Base-by-base conservation (phyloP, 2,329 filamentous ascomycete genomes). In the Ceratocystis colombiana region DNA sequence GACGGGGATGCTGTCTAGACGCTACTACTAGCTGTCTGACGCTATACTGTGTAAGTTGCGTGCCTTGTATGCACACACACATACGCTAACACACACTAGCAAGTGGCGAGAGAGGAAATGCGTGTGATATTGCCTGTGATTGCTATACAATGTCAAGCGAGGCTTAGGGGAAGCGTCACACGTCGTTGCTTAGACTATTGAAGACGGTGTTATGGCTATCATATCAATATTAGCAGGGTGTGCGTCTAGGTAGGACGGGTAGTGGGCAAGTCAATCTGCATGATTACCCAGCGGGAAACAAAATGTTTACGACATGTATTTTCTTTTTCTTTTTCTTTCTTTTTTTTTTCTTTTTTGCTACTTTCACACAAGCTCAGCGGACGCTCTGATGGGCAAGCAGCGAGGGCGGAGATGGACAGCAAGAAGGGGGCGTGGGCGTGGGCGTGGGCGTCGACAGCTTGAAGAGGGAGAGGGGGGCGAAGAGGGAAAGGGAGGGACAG, bases 121-220 rank as follows among this genome's bases (percentile, higher is more conserved):
- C 53, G 53, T 57, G 53, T 33, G 53, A 30, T 57, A 28, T 57
- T 57, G 53, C 53, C 22, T 57, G 53, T 30, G 53, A 30, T 57
- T 25, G 48, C 48, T 20, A 25, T 50, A 22, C 48, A 22, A 50
- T 50, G 48, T 22, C 8, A 50, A 10, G 48, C 48, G 48, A 50
- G 8, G 48, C 48, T 41, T 41, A 41, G 48, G 22, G 48, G 37
- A 4, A 41, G 37, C 37, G 37, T 41, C 37, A 50, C 8, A 22
- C 48, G 48, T 20, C 8, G 48, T 22, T 10, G 48, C 5, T 12
- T 50, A 25, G 48, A 50, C 20, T 50, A 10, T 20, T 25, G 48
- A 50, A 25, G 48, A 22, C 22, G 48, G 17, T 50, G 48, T 22
- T 50, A 50, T 50, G n/a, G 22, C 48, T 20, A 12, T 50, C 17